A percentile compares a stretch with the other conserved stretches of the same genome.
Evolutionary conservation across 2,329 filamentous ascomycete genomes (phyloP).

Genomic region (Chrysosphaeria jannelii): DNA sequence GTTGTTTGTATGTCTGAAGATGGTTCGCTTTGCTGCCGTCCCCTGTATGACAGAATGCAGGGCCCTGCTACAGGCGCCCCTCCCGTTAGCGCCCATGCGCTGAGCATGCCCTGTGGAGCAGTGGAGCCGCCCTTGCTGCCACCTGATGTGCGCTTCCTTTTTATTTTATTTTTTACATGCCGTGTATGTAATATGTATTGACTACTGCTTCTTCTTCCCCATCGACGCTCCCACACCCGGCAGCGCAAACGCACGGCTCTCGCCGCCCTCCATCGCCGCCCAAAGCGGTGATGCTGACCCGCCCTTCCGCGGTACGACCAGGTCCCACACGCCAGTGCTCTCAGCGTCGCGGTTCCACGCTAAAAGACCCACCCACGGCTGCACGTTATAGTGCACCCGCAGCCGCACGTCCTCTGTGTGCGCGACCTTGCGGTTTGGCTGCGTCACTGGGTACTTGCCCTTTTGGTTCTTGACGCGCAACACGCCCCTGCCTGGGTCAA

Average conservation of each 20-base stretch:
- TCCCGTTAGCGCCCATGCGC: no score
- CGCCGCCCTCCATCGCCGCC: slow-evolving; percentile 32
- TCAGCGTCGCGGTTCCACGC: slow-evolving; percentile 46
- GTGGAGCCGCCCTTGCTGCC: slow-evolving; percentile 1
- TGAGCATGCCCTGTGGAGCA: neutral
- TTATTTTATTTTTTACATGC: neutral
- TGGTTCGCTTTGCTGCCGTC: no score
- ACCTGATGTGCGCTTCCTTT: slow-evolving; percentile 1
- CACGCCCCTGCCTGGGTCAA: slow-evolving; percentile 35
- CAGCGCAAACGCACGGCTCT: slow-evolving; percentile 31
- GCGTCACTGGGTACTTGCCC: slow-evolving; percentile 92
- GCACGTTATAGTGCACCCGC: slow-evolving; percentile 78
- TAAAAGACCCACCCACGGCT: slow-evolving; percentile 79
- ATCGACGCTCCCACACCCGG: slow-evolving; percentile 16
- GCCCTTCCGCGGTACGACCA: slow-evolving; percentile 2
- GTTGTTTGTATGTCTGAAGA: neutral
- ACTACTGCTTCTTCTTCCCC: slow-evolving; percentile 1
- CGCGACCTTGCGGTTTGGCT: slow-evolving; percentile 53
- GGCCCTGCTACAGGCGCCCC: no score
- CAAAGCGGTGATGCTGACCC: slow-evolving; percentile 12
- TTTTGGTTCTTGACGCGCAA: slow-evolving; percentile 57
- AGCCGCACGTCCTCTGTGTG: slow-evolving; percentile 44
- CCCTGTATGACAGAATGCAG: no score
- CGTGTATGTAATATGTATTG: no score
- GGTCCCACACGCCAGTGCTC: slow-evolving; percentile 1